Base-by-base conservation (phyloP, 345 rosid genomes). In the Rhodamnia argentea region DNA sequence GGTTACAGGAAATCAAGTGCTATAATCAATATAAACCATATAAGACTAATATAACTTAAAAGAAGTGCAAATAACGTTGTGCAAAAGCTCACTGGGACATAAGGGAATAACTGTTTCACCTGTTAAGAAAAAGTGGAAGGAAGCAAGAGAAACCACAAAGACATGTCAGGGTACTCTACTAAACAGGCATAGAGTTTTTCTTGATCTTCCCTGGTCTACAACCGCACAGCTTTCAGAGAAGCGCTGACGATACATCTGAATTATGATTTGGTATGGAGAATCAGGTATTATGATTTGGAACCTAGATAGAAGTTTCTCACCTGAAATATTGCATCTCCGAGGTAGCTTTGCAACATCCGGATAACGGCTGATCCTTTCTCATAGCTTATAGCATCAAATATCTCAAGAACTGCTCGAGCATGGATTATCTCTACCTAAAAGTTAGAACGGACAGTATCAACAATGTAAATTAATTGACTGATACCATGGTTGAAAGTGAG, bases 291-390 rank as follows among this genome's bases (percentile, higher is more conserved):
- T 40, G 47, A 75, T 29, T 50, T 5, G 1, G 76, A 50, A 85
- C 0, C 52, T 20, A 54, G 29, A 51, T 42, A 47, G 5, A 27
- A 47, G 4, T 58, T 42, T 53, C 60, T 83, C 83, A 88, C 92
- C 93, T 88, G 90, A 83, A 92, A 74, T 16, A 85, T 52, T 12
- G 62, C 88, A 85, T 87, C 90, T n/a, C 93, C 91, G 18, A 89
- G 90, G 60, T 92, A 90, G 64, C 86, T 78, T 87, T 89, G 88
- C 86, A 92, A n/a, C 93, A 90, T 90, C 51, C 86, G 81, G 75
- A 92, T 90, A 7, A 92, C 85, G 55, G 92, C 87, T 8, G 93
- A 87, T 51, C 93, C 92, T 85, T 92, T 92, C 64, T 87, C 82
- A 55, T 90, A 92, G 88, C 91, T 85, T 74, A 92, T 82, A 10